Percentiles rank a stretch among this genome's conserved stretches.
Evolutionary conservation across 352 stramenopile genomes (phyloP).

Genomic region (Globisporangium camurandrum): DNA sequence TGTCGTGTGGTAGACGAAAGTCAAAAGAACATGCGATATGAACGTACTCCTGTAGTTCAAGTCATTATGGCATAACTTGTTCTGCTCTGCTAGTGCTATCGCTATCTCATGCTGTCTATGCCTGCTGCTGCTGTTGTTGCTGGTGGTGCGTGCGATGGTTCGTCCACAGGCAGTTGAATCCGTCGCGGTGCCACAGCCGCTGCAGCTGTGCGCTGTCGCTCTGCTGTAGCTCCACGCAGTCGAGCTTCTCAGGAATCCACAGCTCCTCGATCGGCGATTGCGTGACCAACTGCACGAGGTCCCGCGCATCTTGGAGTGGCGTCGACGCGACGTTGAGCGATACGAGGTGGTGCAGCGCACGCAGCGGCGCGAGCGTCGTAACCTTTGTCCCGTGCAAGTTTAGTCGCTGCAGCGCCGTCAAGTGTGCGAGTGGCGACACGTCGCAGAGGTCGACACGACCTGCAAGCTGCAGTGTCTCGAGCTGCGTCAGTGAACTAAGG

Average conservation of each 20-base stretch:
- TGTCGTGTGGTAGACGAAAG: no score
- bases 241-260: constrained; percentile 32
- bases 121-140: no score
- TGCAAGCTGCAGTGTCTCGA: constrained; percentile 40
- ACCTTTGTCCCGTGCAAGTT: constrained; percentile 50
- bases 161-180: constrained; percentile 62
- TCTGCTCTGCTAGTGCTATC: background rate
- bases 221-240: constrained; percentile 38
- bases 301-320: constrained; percentile 29
- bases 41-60: no score
- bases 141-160: constrained; percentile 11
- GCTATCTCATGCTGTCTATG: no score
- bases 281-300: constrained; percentile 7
- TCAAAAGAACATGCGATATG: no score
- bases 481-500: constrained; percentile 19
- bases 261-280: constrained; percentile 35
- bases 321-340: constrained; percentile 45
- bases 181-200: constrained; percentile 51
- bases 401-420: constrained; percentile 33
- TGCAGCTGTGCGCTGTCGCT: constrained; percentile 24
- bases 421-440: constrained; percentile 20
- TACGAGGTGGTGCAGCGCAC: constrained; percentile 24
- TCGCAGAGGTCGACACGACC: constrained; percentile 63
- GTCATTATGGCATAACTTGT: no score
- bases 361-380: constrained; percentile 23